These are phyloP conservation scores for Fusarium concolor DNA, from an alignment of 2,329 filamentous ascomycete genomes.

Conservation along the genomic window DNA sequence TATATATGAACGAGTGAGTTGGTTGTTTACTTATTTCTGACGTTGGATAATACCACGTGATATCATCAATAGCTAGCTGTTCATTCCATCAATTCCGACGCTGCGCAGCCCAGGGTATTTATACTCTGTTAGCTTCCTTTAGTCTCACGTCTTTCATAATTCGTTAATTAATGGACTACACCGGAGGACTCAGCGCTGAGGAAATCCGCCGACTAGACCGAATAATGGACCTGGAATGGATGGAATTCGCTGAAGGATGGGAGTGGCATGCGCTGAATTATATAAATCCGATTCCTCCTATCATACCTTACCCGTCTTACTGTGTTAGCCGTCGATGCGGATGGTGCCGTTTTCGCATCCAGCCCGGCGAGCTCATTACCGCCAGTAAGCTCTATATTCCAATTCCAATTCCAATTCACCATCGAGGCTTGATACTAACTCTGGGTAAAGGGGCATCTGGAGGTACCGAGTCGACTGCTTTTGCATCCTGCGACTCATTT, in stretches of 20 bases:
- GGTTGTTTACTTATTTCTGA: background rate
- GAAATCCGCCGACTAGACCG: constrained; percentile 11
- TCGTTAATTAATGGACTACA: background rate
- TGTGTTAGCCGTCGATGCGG: constrained; percentile 29
- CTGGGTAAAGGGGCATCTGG: constrained; percentile 5
- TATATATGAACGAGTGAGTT: background rate
- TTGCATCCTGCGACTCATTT: background rate
- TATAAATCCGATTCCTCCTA: constrained; percentile 5
- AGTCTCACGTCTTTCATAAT: background rate
- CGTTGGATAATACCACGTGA: constrained; percentile 21
- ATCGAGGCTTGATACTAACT: background rate
- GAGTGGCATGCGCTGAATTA: constrained; percentile 16
- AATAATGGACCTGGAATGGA: constrained; percentile 23
- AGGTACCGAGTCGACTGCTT: constrained; percentile 12
- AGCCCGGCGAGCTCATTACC: constrained; percentile 11
- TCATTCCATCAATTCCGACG: too few species aligned
- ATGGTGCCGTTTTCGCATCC: constrained; percentile 33
- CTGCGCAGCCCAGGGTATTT: background rate
- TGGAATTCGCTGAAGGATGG: constrained; percentile 20
- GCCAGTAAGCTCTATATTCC: background rate
- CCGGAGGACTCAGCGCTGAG: constrained; percentile 14
- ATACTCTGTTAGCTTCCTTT: background rate
- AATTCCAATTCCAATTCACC: background rate
- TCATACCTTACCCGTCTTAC: constrained; percentile 18
- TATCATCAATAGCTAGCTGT: background rate